Base-by-base conservation (phyloP, 805 yeast species). In the Tetrapisispora taiwanensis region DNA sequence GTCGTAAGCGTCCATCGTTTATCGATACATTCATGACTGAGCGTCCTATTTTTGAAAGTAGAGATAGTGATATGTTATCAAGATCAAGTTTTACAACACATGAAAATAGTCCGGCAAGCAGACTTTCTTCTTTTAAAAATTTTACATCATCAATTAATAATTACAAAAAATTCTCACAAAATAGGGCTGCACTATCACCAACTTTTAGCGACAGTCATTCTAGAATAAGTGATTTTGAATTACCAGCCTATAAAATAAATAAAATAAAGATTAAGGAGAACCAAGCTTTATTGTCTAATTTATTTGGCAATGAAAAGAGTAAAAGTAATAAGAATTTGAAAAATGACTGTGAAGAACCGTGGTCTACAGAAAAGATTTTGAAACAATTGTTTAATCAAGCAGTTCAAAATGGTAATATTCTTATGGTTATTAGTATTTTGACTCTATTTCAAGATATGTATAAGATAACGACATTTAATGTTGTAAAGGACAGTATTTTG, bases 361-460 rank as follows among this genome's bases (percentile, higher is more conserved):
- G 67, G 67, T 46, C 51, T 32, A 50, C 65, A 4, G 46, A 46
- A 22, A 53, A 46, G n/a, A 41, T 63, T n/a, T 41, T 63, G 3
- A 51, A 45, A 33, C 62, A 61, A 46, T 43, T 62, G 4, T 62
- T 54, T 41, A 45, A 53, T 20, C 62, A 61, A 41, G 55, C 64
- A 4, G 61, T 58, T 2, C 59, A 54, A 30, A 52, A 51, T 19
- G 67, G 66, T 9, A 60, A 63, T 36, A 45, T 60, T 13, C 42
- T 63, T 17, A 51, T 62, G 6, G 55, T 59, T 0, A 52, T 60
- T 7, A 53, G 52, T 32, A 54, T 63, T 10, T 30, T 63, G 18
- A 41, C 62, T 3, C 47, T 60, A 19, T 63, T 63, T 47, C 65
- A 63, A 41, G 52, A 58, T n/a, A 43, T 55, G 3, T 59, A 58